phyloP scores from a whole-genome alignment of 2,329 filamentous ascomycete genomes.

The Colletotrichum endophyticum region DNA sequence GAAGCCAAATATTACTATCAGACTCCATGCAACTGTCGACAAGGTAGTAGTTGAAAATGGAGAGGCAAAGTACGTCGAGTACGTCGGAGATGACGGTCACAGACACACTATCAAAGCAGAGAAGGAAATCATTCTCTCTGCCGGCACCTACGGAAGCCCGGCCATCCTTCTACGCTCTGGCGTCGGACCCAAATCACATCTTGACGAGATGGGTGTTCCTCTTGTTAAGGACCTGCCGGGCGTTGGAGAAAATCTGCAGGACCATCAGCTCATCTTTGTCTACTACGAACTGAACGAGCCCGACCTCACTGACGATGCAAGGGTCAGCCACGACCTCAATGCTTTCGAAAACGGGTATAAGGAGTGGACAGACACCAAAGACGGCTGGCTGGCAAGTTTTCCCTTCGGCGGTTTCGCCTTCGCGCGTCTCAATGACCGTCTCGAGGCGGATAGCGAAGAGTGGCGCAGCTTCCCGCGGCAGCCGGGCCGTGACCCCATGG shows the following conservation, averaged over 20 bases:
- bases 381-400: not conserved
- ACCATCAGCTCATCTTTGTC: constrained; percentile 33
- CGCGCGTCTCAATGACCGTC: not conserved
- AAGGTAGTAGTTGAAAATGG: not conserved
- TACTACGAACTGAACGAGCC: not conserved
- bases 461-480: not conserved
- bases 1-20: not conserved
- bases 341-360: not conserved
- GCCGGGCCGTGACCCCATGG: not conserved
- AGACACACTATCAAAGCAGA: constrained; percentile 12
- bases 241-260: constrained; percentile 48
- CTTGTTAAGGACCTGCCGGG: constrained; percentile 50
- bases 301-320: not conserved
- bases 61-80: not conserved
- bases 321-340: not conserved
- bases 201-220: constrained; percentile 46
- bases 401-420: not conserved
- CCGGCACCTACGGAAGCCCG: constrained; percentile 54
- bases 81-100: not conserved
- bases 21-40: not conserved
- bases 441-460: not conserved
- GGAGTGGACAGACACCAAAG: not conserved
- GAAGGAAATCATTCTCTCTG: constrained; percentile 53
- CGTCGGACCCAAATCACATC: constrained; percentile 46
- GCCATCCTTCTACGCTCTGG: constrained; percentile 57